Base-by-base conservation (phyloP, 768 basidiomycete species). In the Gloeostereum incarnatum region DNA sequence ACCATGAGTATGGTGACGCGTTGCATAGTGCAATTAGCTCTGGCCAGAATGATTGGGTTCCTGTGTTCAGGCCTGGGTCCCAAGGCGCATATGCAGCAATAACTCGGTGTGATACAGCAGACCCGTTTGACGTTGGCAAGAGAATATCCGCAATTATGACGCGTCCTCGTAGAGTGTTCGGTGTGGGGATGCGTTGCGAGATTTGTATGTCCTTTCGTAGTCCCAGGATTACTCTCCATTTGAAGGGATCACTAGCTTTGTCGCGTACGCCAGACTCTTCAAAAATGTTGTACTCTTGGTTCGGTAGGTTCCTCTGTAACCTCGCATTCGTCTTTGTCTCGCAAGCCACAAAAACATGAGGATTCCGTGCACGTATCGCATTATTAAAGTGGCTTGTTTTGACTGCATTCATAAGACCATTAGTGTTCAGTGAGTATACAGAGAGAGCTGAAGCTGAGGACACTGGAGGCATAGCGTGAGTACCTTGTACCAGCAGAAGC, bases 61-160 rank as follows among this genome's bases (percentile, higher is more conserved):
- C 36, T 27, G 43, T 39, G 0, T n/a, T 25, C n/a, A n/a, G n/a
- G 8, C 54, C 50, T 6, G 56, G 56, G 31, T 58, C 48, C 54
- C 54, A 58, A 0, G 53, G 56, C 0, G 56, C 56, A 32, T 56
- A 58, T 7, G 33, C 43, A 2, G 49, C 54, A n/a, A 57, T 46
- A 4, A 57, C 10, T 2, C 48, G 38, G 39, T 58, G 55, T 0
- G 13, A 8, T 30, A 53, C 45, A 1, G 39, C 48, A 9, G 20
- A 13, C 20, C 45, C 42, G 18, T 38, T 20, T n/a, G 27, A 14
- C 2, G 48, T 53, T 3, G 37, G 47, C 0, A 55, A 34, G 1
- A 45, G 36, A 4, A 57, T 18, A 27, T 56, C 53, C 3, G 53
- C 36, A 4, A 43, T 48, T 3, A 54, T 29, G 0, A 45, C 41